phyloP scores from a whole-genome alignment of 23 red algal genomes.

The Porphyridium purpureum region DNA sequence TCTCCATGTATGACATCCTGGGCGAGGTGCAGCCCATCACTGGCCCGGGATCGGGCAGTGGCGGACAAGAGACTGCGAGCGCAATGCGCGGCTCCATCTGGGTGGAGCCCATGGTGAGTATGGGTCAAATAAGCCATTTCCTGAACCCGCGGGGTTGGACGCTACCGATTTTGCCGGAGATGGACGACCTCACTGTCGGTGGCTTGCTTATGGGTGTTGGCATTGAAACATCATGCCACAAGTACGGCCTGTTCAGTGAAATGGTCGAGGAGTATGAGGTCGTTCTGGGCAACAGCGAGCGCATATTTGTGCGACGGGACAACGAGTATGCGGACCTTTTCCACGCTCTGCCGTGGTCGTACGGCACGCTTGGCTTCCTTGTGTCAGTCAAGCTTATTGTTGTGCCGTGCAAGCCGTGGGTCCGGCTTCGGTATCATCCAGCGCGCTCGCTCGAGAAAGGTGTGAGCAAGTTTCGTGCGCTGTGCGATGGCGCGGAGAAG shows the following conservation, averaged over 20 bases:
- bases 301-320: slow-evolving; percentile 14
- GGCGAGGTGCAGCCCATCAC: no score
- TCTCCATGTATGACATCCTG: no score
- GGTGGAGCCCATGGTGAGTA: no score
- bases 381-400: slow-evolving; percentile 38
- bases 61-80: no score
- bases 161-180: slow-evolving; percentile 42
- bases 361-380: slow-evolving; percentile 39
- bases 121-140: no score
- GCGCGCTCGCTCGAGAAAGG: slow-evolving; percentile 16
- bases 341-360: slow-evolving; percentile 41
- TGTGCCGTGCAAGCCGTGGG: slow-evolving; percentile 26
- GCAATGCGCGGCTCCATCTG: no score
- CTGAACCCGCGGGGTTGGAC: no score
- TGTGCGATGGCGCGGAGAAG: slow-evolving; percentile 26
- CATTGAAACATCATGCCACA: slow-evolving; percentile 50
- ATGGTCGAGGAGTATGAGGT: slow-evolving; percentile 35
- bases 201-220: slow-evolving; percentile 38
- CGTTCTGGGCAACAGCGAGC: slow-evolving; percentile 14
- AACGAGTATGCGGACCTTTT: slow-evolving; percentile 41
- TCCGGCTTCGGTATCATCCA: slow-evolving; percentile 41
- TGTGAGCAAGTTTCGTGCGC: slow-evolving; percentile 29
- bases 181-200: slow-evolving; percentile 48
- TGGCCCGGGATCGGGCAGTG: no score
- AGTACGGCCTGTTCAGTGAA: slow-evolving; percentile 51